Conservation (phyloP, 1,284 basidiomycete genomes). For the Cutaneotrichosporon sp. region DNA sequence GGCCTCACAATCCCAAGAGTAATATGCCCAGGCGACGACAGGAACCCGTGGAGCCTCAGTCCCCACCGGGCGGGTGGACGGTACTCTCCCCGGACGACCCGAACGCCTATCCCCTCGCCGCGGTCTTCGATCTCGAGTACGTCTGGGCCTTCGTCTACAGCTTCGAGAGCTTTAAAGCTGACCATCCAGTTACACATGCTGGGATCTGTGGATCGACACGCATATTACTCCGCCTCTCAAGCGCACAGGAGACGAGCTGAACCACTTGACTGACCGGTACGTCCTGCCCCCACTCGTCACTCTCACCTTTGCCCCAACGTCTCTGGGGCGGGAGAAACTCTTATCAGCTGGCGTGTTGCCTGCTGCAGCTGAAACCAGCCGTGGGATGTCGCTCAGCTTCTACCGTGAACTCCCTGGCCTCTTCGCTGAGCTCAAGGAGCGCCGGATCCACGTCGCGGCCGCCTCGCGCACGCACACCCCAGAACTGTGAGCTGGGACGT, state of each 20-base stretch:
- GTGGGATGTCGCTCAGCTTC: conserved; percentile 64
- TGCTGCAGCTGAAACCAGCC: conserved; percentile 56
- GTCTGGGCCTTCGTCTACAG: conserved; percentile 36
- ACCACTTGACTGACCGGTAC: conserved; percentile 65
- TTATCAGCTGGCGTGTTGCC: no score
- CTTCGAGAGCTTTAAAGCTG: no score
- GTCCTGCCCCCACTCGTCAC: conserved; percentile 8
- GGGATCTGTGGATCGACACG: conserved; percentile 77
- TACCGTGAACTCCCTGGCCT: conserved; percentile 77
- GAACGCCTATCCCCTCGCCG: conserved; percentile 63
- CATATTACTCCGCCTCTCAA: conserved; percentile 63
- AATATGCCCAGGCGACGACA: conserved; percentile 12
- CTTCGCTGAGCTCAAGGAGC: conserved; percentile 62
- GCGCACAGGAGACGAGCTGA: conserved; percentile 61
- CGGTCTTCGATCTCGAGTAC: conserved; percentile 83
- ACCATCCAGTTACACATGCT: conserved; percentile 69
- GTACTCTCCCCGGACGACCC: conserved; percentile 34
- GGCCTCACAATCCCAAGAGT: not conserved
- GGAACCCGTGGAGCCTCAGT: conserved; percentile 5
- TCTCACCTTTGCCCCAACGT: no score
- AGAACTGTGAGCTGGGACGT: conserved; percentile 61
- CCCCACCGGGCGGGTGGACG: conserved; percentile 23
- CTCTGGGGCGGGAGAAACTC: no score
- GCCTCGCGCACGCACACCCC: conserved; percentile 74
- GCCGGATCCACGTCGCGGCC: conserved; percentile 66